phyloP scores from a whole-genome alignment of 371 early-diverging fungal genomes.

The Haplosporangium sp. region DNA sequence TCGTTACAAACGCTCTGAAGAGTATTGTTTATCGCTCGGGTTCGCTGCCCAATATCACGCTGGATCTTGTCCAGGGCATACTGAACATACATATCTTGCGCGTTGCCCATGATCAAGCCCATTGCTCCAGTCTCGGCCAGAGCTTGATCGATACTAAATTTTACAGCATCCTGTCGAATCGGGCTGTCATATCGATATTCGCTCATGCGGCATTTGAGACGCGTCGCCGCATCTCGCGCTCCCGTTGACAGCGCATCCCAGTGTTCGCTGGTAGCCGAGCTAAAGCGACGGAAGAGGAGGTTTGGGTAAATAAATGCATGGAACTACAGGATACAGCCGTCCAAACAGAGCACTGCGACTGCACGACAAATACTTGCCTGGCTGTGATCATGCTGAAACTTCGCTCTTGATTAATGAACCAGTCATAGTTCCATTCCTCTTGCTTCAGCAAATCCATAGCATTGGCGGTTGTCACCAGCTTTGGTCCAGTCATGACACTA shows the following conservation, averaged over 20 bases:
- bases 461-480: slow-evolving; percentile 33
- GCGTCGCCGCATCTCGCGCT: slow-evolving; percentile 41
- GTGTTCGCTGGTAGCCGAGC: slow-evolving; percentile 22
- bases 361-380: slow-evolving; percentile 23
- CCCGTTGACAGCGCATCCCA: slow-evolving; percentile 43
- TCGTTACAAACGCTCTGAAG: slow-evolving; percentile 20
- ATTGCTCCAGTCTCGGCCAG: slow-evolving; percentile 16
- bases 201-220: slow-evolving; percentile 40
- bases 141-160: slow-evolving; percentile 19
- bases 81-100: slow-evolving; percentile 9
- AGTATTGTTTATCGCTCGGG: slow-evolving; percentile 6
- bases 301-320: neutral
- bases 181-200: slow-evolving; percentile 46
- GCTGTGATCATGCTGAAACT: slow-evolving; percentile 33
- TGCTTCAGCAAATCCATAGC: slow-evolving; percentile 34
- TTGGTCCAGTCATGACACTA: slow-evolving; percentile 30
- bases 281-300: neutral
- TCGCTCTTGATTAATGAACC: neutral
- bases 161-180: slow-evolving; percentile 9
- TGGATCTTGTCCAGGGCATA: slow-evolving; percentile 31
- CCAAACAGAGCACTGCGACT: too few species aligned
- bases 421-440: slow-evolving; percentile 24
- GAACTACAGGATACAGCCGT: neutral
- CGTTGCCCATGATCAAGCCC: slow-evolving; percentile 38
- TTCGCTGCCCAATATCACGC: slow-evolving; percentile 1